These are phyloP conservation scores for Fusarium newnesense DNA, from an alignment of 2,329 filamentous ascomycete species.

Conservation along the genomic window DNA sequence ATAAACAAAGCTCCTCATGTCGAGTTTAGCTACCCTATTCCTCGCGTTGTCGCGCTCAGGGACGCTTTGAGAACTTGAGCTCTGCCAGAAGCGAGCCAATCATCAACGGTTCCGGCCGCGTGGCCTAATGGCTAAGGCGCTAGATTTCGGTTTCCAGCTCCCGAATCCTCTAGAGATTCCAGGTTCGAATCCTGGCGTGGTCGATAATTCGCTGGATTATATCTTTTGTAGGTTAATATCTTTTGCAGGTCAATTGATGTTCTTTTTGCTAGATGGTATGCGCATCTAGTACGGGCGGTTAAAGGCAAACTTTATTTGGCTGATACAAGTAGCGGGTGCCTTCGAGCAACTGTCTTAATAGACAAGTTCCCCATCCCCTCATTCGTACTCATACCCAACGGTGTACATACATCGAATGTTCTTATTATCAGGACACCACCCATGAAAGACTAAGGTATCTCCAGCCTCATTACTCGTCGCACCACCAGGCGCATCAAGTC, in stretches of 20 bases:
- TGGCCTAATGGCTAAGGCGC: slow-evolving; percentile 32
- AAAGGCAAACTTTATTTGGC: no score
- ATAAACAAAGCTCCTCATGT: rapidly evolving
- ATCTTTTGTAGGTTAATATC: no score
- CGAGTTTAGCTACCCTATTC: not conserved
- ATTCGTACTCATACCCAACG: not conserved
- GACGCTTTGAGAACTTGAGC: rapidly evolving
- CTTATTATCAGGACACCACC: slow-evolving; percentile 6
- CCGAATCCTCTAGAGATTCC: slow-evolving; percentile 26
- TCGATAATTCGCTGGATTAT: not conserved
- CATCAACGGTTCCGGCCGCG: slow-evolving; percentile 15
- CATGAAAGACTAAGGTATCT: slow-evolving; percentile 8
- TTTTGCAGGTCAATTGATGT: not conserved
- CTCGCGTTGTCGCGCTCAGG: rapidly evolving
- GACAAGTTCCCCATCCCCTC: not conserved
- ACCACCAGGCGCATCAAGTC: slow-evolving; percentile 12
- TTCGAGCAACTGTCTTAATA: no score
- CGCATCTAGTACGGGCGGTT: no score
- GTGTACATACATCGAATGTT: slow-evolving; percentile 8
- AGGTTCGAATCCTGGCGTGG: slow-evolving; percentile 29
- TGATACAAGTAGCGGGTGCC: no score
- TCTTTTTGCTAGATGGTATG: no score
- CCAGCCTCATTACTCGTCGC: slow-evolving; percentile 17
- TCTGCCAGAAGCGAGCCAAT: not conserved
- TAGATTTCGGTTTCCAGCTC: slow-evolving; percentile 16